phyloP scores from a whole-genome alignment of 176 grass and related monocot genomes.

The Avena atlantica region DNA sequence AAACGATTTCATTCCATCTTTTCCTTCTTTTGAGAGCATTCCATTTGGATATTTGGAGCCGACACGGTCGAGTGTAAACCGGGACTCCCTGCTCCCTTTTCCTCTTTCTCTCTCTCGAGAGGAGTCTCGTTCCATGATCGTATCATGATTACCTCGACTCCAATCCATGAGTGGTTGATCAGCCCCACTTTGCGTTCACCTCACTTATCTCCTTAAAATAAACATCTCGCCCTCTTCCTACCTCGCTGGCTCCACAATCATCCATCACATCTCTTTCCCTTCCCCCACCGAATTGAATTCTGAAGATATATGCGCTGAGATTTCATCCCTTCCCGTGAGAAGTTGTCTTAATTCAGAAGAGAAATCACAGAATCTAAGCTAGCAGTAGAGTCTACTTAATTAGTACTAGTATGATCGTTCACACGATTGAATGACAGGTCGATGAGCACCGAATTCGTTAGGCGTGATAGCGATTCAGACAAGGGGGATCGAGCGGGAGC shows the following conservation, averaged over 20 bases:
- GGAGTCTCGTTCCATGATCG: constrained; percentile 18
- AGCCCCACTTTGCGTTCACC: constrained; percentile 47
- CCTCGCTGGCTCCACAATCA: not conserved
- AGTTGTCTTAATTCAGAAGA: too few relatives aligned
- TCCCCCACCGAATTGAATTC: not conserved
- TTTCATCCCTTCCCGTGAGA: too few relatives aligned
- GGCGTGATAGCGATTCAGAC: not conserved
- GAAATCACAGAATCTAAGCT: not conserved
- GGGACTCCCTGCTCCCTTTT: not conserved
- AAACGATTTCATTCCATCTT: not conserved
- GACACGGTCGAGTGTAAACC: constrained; percentile 11
- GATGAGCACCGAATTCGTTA: not conserved
- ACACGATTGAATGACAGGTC: not conserved
- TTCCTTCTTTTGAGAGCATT: not conserved
- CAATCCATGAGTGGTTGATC: constrained; percentile 44
- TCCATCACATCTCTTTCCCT: not conserved
- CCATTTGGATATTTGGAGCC: not conserved
- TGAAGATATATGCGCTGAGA: not conserved
- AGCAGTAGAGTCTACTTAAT: not conserved
- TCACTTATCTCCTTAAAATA: constrained; percentile 37
- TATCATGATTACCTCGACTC: constrained; percentile 15
- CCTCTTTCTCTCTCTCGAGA: not conserved
- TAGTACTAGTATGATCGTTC: not conserved
- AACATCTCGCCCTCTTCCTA: not conserved
- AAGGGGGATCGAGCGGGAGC: constrained; percentile 5